A percentile compares a stretch with the other conserved stretches of the same genome.
Evolutionary conservation across 2,329 filamentous ascomycete species (phyloP).

Genomic region (Cadophora sp.): DNA sequence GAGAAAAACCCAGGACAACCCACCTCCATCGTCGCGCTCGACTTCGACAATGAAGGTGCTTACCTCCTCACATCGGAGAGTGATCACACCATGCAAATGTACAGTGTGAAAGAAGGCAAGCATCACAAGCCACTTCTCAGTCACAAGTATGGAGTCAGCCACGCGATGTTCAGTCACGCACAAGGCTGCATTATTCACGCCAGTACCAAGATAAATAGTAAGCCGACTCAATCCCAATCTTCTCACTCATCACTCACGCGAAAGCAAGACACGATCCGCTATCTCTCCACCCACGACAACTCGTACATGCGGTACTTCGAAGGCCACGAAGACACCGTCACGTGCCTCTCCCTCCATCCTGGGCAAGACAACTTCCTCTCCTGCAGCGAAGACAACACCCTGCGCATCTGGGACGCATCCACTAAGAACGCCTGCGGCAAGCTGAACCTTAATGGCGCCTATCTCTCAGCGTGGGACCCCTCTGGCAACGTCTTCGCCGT

Average conservation of each 20-base stretch:
- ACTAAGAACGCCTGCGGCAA: conserved; percentile 80
- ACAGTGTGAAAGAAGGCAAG: conserved; percentile 89
- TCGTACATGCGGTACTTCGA: conserved; percentile 96
- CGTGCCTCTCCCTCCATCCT: conserved; percentile 82
- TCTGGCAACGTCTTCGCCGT: conserved; percentile 92
- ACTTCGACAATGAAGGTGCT: conserved; percentile 96
- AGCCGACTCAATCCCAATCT: conserved; percentile 29
- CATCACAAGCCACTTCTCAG: conserved; percentile 88
- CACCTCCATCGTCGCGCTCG: conserved; percentile 82
- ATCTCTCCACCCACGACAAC: conserved; percentile 92
- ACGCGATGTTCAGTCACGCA: conserved; percentile 93
- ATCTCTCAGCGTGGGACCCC: conserved; percentile 88
- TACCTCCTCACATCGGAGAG: conserved; percentile 89
- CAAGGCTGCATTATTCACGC: conserved; percentile 89
- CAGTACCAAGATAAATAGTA: conserved; percentile 91
- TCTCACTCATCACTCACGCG: conserved; percentile 13
- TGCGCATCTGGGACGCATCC: conserved; percentile 84
- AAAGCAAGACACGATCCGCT: conserved; percentile 75
- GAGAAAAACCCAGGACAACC: conserved; percentile 46
- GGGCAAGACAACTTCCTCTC: conserved; percentile 91
- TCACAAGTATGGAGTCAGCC: conserved; percentile 96
- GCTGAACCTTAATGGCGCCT: conserved; percentile 80
- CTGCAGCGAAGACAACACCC: conserved; percentile 87
- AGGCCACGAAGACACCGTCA: conserved; percentile 86
- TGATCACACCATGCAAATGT: conserved; percentile 95